phyloP scores from a whole-genome alignment of 352 stramenopile species.

The Peronosclerospora sorghi region DNA sequence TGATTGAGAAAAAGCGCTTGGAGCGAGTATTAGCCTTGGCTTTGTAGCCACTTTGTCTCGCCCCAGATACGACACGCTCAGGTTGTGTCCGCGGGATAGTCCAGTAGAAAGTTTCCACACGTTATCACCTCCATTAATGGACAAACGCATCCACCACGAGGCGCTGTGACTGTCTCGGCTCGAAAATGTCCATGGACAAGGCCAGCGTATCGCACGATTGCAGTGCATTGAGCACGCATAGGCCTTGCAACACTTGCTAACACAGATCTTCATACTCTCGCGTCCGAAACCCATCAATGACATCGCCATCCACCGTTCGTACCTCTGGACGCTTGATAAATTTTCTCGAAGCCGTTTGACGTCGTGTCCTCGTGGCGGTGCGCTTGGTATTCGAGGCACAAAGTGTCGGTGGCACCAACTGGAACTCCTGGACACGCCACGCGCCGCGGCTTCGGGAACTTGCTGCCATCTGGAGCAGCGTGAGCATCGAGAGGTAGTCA shows the following conservation, averaged over 20 bases:
- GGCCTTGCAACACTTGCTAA: constrained; percentile 15
- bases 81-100: constrained; percentile 21
- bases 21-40: constrained; percentile 51
- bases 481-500: no score
- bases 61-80: constrained; percentile 30
- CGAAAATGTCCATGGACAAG: constrained; percentile 33
- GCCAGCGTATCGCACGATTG: constrained; percentile 64
- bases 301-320: constrained; percentile 39
- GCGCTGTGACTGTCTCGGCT: no score
- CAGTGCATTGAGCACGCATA: constrained; percentile 49
- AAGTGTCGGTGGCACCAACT: constrained; percentile 22
- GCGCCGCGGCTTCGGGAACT: constrained; percentile 5
- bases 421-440: constrained; percentile 34
- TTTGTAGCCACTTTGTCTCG: constrained; percentile 55
- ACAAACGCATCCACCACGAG: constrained; percentile 23
- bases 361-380: constrained; percentile 1
- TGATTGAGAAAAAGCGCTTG: constrained; percentile 62
- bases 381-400: constrained; percentile 7
- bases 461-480: constrained; percentile 54
- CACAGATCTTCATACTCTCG: constrained; percentile 36
- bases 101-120: constrained; percentile 37
- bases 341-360: constrained; percentile 16
- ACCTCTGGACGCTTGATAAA: constrained; percentile 43
- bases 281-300: constrained; percentile 38
- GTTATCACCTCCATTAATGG: constrained; percentile 41